Base-by-base conservation (phyloP, 768 basidiomycete genomes). In the Exidia glandulosa region DNA sequence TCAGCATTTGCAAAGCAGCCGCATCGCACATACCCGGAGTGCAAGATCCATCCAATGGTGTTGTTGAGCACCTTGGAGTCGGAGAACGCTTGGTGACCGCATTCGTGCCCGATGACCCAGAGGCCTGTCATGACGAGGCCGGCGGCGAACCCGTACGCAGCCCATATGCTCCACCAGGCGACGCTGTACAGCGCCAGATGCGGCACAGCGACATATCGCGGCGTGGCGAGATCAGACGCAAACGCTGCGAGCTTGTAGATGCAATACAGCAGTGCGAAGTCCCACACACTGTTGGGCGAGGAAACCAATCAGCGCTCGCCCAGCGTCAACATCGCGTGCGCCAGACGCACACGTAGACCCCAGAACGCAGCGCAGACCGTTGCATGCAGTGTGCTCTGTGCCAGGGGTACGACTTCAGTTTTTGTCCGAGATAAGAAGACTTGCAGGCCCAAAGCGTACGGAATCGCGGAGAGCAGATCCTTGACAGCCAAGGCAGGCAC, bases 1-100 rank as follows among this genome's bases (percentile, higher is more conserved):
- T 30, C n/a, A 48, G 31, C 29, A 54, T 33, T 25, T n/a, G 37
- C 30, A 16, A 41, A 30, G 19, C 13, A 29, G 13, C 10, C 25
- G 36, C 4, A 25, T 41, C 31, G 33, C 4, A 48, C 14, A 31
- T 54, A 63, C 62, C 66, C 62, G 32, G 74, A 75, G 67, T 77
- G 76, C 23, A 76, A 59, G n/a, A 77, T 66, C 69, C 73, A 75
- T 33, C 77, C 77, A 57, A 75, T 71, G 41, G 71, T 64, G 70
- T 77, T 74, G 72, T 78, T 78, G 71, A 78, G 69, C 23, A 65
- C 64, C 67, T 76, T 73, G 50, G 70, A 72, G 23, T 71, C 64
- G n/a, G 76, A 77, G 69, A 72, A 78, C 2, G 72, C 75, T 63
- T 75, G 75, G 70, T 78, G 77, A 50, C 77, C 77, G 2, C 60